phyloP scores from a whole-genome alignment of 75 land plant genomes.

The Cupressus sempervirens region DNA sequence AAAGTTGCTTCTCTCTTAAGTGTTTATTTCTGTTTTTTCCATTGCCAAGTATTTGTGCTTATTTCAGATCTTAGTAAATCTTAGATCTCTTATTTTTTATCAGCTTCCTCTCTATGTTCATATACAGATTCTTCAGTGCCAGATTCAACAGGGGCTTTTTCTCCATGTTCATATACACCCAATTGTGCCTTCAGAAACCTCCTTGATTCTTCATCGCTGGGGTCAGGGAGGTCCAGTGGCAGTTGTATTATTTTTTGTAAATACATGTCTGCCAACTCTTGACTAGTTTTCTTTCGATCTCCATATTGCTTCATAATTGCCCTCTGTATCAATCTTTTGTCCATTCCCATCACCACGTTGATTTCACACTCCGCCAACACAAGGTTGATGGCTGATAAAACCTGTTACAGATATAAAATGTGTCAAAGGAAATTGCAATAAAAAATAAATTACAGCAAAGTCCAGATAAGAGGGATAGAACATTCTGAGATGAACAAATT shows the following conservation, averaged over 20 bases:
- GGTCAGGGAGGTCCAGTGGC: too few species aligned
- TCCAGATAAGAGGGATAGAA: background rate
- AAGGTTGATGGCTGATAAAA: background rate
- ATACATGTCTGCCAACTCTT: background rate
- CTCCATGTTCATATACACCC: background rate
- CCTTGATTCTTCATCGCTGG: too few species aligned
- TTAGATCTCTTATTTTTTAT: too few species aligned
- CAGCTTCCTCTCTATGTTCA: background rate
- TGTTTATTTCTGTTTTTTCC: too few species aligned
- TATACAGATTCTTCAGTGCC: too few species aligned
- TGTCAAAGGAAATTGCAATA: too few species aligned
- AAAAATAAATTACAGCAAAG: too few species aligned
- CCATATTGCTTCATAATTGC: background rate
- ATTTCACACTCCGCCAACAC: background rate
- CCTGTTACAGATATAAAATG: background rate
- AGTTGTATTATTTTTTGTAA: background rate
- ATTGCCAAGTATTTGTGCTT: too few species aligned
- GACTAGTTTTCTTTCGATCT: background rate
- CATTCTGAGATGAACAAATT: too few species aligned
- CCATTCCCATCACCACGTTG: background rate
- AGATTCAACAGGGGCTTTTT: too few species aligned
- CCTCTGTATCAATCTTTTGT: background rate
- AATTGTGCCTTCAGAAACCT: background rate
- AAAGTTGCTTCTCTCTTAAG: too few species aligned
- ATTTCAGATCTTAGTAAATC: too few species aligned